These are phyloP conservation scores for Venturia carpophila DNA, from an alignment of 2,329 filamentous ascomycete species.

Conservation along the genomic window DNA sequence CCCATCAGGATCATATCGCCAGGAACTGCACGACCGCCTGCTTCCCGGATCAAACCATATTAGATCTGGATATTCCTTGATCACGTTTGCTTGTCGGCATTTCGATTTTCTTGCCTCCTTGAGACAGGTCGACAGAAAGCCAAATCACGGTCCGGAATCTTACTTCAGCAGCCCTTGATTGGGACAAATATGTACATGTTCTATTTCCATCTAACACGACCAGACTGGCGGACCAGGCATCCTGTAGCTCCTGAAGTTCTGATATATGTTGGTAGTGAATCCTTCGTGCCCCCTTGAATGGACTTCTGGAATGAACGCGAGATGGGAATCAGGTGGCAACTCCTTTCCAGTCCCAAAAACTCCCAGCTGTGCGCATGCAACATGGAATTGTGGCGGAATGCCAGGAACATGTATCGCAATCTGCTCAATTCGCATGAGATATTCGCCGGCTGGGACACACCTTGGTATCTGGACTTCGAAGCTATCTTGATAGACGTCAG, in stretches of 20 bases:
- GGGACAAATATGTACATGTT: background rate
- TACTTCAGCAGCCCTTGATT: background rate
- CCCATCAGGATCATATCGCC: background rate
- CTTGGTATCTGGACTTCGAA: conserved; percentile 25
- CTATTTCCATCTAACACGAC: background rate
- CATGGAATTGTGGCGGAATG: conserved; percentile 24
- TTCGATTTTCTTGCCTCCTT: background rate
- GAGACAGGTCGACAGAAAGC: background rate
- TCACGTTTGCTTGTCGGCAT: conserved; percentile 8
- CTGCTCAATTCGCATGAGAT: conserved; percentile 22
- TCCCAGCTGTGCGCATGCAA: conserved; percentile 27
- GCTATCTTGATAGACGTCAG: conserved; percentile 25
- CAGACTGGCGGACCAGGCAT: conserved; percentile 12
- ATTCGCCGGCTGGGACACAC: conserved; percentile 24
- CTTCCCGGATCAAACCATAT: conserved; percentile 7
- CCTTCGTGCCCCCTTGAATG: conserved; percentile 30
- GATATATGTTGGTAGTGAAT: conserved; percentile 34
- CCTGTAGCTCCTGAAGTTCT: conserved; percentile 26
- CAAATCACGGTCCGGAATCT: background rate
- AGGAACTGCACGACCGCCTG: background rate
- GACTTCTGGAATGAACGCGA: conserved; percentile 30
- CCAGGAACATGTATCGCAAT: conserved; percentile 24
- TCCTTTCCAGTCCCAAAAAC: conserved; percentile 25
- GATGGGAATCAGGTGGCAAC: conserved; percentile 17
- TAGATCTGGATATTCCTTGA: conserved; percentile 2